phyloP scores from a whole-genome alignment of 129 eudicot genomes.

The Flaveria brownii region DNA sequence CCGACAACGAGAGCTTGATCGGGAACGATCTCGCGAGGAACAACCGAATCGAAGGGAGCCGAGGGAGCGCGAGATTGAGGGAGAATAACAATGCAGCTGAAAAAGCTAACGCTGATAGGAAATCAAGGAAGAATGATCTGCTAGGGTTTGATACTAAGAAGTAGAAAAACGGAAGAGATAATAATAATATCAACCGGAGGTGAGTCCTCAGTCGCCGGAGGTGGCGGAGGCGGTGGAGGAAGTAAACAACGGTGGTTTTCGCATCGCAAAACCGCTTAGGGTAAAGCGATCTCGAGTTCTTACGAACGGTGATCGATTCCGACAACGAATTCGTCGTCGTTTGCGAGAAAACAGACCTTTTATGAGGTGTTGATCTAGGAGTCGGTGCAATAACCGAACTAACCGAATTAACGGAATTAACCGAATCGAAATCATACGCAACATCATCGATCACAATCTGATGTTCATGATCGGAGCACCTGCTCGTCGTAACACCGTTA shows the following conservation, averaged over 20 bases:
- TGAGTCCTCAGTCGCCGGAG: conserved; percentile 63
- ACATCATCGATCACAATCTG: conserved; percentile 26
- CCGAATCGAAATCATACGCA: not conserved
- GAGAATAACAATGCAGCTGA: conserved; percentile 80
- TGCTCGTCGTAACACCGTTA: not conserved
- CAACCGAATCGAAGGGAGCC: conserved; percentile 76
- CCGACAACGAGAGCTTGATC: conserved; percentile 41
- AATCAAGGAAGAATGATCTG: conserved; percentile 69
- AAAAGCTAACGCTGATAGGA: conserved; percentile 74
- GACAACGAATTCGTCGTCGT: conserved; percentile 26
- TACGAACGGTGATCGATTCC: too few relatives aligned
- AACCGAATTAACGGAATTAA: not conserved
- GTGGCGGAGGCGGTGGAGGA: conserved; percentile 47
- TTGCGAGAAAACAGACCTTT: conserved; percentile 50
- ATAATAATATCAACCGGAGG: conserved; percentile 57
- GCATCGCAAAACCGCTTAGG: conserved; percentile 28
- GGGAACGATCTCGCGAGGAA: conserved; percentile 72
- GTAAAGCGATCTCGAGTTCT: not conserved
- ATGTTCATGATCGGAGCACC: conserved; percentile 19
- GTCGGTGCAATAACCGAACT: conserved; percentile 26
- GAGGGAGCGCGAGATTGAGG: conserved; percentile 79
- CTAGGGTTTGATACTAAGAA: conserved; percentile 77
- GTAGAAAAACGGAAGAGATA: conserved; percentile 82
- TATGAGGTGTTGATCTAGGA: conserved; percentile 57
- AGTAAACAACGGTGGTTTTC: conserved; percentile 26